These are phyloP conservation scores for Xanthoceras sorbifolium DNA, from an alignment of 345 rosid species.

Conservation along the genomic window DNA sequence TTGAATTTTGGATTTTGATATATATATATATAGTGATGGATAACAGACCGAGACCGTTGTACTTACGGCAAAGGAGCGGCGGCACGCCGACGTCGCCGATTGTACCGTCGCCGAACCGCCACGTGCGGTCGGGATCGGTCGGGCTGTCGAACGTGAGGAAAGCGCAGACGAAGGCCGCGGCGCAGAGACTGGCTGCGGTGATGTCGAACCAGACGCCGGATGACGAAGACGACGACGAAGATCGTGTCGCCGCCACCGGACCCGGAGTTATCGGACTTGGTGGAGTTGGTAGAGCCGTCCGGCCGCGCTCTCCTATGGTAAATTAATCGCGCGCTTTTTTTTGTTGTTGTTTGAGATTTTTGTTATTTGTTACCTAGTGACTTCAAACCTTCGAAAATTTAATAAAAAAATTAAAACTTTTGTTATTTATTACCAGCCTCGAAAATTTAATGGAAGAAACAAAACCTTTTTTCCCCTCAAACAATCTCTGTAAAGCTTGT, in stretches of 20 bases:
- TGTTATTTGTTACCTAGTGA: not conserved
- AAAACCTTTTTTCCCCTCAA: too few species aligned
- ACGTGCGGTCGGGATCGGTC: slow-evolving; percentile 65
- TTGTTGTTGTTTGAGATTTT: not conserved
- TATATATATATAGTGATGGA: slow-evolving; percentile 42
- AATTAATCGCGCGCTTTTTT: not conserved
- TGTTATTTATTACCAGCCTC: too few species aligned
- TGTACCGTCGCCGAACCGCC: slow-evolving; percentile 49
- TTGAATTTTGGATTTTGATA: not conserved
- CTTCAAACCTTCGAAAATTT: not conserved
- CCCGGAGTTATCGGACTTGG: slow-evolving; percentile 55
- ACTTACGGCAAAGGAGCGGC: slow-evolving; percentile 47
- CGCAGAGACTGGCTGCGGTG: slow-evolving; percentile 79
- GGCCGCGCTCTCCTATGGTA: slow-evolving; percentile 64
- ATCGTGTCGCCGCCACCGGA: slow-evolving; percentile 33
- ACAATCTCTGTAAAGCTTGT: too few species aligned
- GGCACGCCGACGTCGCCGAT: slow-evolving; percentile 48
- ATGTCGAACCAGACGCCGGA: slow-evolving; percentile 59
- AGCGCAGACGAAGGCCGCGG: slow-evolving; percentile 92
- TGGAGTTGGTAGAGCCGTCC: slow-evolving; percentile 47
- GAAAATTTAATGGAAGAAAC: too few species aligned
- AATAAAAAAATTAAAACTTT: too few species aligned
- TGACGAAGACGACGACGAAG: slow-evolving; percentile 56
- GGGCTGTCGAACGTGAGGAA: slow-evolving; percentile 48
- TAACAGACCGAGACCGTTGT: slow-evolving; percentile 41